A percentile compares a stretch with the other conserved stretches of the same genome.
phyloP scores from a whole-genome alignment of 371 early-diverging fungal species.

The Rozella allomycis region DNA sequence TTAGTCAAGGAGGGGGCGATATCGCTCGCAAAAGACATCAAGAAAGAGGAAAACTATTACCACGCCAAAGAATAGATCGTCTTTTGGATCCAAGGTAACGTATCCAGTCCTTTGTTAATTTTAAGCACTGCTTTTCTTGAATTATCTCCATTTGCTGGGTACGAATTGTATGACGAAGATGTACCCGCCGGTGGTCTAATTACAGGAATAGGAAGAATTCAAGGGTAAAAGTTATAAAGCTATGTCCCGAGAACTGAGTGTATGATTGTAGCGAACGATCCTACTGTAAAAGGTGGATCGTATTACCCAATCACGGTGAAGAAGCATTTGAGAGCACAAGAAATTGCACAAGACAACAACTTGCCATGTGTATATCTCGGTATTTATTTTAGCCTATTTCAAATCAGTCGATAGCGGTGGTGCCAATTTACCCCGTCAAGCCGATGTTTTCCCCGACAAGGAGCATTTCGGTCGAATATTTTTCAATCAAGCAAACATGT shows the following conservation, averaged over 20 bases:
- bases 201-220: slow-evolving; percentile 85
- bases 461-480: slow-evolving; percentile 94
- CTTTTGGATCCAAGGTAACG: slow-evolving; percentile 57
- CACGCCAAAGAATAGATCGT: slow-evolving; percentile 73
- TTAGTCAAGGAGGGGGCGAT: slow-evolving; percentile 60
- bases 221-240: slow-evolving; percentile 35
- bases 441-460: slow-evolving; percentile 89
- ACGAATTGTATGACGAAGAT: slow-evolving; percentile 59
- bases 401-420: slow-evolving; percentile 80
- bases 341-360: slow-evolving; percentile 79
- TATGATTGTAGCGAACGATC: slow-evolving; percentile 84
- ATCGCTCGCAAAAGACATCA: slow-evolving; percentile 69
- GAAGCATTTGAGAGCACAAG: slow-evolving; percentile 61
- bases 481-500: slow-evolving; percentile 86
- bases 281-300: slow-evolving; percentile 61
- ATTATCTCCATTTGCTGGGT: slow-evolving; percentile 79
- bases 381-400: slow-evolving; percentile 6
- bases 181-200: slow-evolving; percentile 85
- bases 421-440: slow-evolving; percentile 83
- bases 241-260: slow-evolving; percentile 48
- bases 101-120: background rate
- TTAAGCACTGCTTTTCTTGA: slow-evolving; percentile 63
- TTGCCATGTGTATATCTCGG: slow-evolving; percentile 87
- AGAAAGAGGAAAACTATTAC: slow-evolving; percentile 67
- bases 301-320: slow-evolving; percentile 81